phyloP scores from a whole-genome alignment of 2,329 filamentous ascomycete genomes.

The Chaetothyriales sp. region DNA sequence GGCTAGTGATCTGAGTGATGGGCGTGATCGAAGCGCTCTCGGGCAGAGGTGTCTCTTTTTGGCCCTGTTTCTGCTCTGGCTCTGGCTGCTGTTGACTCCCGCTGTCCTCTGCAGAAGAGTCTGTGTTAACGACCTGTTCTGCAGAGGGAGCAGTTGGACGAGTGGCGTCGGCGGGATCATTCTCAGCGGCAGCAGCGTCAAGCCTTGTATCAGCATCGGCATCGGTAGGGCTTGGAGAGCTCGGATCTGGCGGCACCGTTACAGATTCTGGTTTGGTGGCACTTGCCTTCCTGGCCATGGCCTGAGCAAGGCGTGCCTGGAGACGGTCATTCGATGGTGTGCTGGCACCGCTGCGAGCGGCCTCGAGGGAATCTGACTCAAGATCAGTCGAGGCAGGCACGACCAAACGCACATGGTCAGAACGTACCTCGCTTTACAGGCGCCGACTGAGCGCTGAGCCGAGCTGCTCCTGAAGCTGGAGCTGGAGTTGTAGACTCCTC shows the following conservation, averaged over 20 bases:
- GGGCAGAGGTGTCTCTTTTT: background rate
- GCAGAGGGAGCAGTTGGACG: background rate
- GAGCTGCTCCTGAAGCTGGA: background rate
- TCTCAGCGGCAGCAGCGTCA: background rate
- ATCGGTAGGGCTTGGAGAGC: conserved; percentile 26
- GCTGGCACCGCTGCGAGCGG: conserved; percentile 50
- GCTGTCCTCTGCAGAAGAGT: background rate
- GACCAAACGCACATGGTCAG: conserved; percentile 9
- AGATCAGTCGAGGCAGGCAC: conserved; percentile 3
- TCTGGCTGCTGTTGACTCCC: background rate
- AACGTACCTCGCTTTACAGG: conserved; percentile 22
- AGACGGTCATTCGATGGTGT: conserved; percentile 62
- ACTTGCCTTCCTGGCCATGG: conserved; percentile 55
- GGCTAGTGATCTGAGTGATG: background rate
- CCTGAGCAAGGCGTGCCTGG: conserved; percentile 77
- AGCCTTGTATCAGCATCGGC: conserved; percentile 7
- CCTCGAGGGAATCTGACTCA: conserved; percentile 20
- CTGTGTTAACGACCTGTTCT: background rate
- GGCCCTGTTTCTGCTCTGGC: background rate
- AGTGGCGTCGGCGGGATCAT: background rate
- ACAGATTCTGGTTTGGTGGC: conserved; percentile 32
- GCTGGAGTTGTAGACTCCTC: conserved; percentile 25
- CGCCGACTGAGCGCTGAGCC: conserved; percentile 19
- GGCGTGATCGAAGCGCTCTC: background rate
- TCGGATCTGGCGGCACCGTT: conserved; percentile 33